These are phyloP conservation scores for Ramaria sp. DNA, from an alignment of 768 basidiomycete genomes.

Conservation along the genomic window DNA sequence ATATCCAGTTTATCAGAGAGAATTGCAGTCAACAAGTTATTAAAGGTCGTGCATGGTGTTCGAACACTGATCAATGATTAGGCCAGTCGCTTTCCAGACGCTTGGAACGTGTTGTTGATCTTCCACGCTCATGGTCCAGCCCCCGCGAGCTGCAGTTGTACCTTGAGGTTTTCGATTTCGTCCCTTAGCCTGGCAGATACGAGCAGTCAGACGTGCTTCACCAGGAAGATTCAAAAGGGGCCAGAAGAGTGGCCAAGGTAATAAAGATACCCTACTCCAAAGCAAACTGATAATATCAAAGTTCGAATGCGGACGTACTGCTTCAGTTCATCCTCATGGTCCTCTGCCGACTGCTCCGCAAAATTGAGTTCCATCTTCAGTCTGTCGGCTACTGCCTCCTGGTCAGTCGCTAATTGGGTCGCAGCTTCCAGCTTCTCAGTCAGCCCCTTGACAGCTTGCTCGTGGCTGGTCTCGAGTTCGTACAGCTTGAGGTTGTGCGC, in stretches of 20 bases:
- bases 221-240: conserved; percentile 4
- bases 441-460: conserved; percentile 41
- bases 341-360: conserved; percentile 71
- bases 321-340: conserved; percentile 61
- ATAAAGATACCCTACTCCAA: conserved; percentile 10
- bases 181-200: conserved; percentile 9
- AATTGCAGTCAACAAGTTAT: background rate
- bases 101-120: background rate
- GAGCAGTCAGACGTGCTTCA: conserved; percentile 8
- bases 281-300: conserved; percentile 5
- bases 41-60: background rate
- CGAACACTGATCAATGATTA: background rate
- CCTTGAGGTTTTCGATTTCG: conserved; percentile 8
- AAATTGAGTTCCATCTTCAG: conserved; percentile 78
- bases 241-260: conserved; percentile 7
- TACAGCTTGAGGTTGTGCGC: conserved; percentile 76
- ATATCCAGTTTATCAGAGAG: background rate
- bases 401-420: conserved; percentile 36
- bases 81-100: background rate
- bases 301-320: conserved; percentile 45
- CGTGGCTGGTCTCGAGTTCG: conserved; percentile 61
- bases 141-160: background rate
- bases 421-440: conserved; percentile 48
- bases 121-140: background rate
- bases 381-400: conserved; percentile 49